Evolutionary conservation across 768 basidiomycete genomes (phyloP).

Genomic region (Tricholoma terreum): DNA sequence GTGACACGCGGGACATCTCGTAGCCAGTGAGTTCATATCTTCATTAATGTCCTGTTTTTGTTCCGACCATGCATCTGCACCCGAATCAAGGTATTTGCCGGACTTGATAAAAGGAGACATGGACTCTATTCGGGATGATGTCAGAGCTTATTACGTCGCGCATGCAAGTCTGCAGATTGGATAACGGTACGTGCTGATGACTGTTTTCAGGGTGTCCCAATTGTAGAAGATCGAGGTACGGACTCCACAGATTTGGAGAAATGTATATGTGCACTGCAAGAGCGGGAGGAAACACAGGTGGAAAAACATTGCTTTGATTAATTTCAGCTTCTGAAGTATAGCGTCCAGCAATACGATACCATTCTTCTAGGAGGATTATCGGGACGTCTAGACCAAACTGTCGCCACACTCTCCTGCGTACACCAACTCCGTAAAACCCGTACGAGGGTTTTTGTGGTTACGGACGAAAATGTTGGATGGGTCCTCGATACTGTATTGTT

Average conservation of each 20-base stretch:
- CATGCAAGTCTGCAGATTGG: conserved; percentile 40
- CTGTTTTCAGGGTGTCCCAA: conserved; percentile 56
- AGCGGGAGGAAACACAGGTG: conserved; percentile 42
- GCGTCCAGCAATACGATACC: conserved; percentile 51
- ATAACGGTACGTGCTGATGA: background rate
- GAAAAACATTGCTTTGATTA: conserved; percentile 36
- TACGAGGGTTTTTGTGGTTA: conserved; percentile 66
- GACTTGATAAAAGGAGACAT: conserved; percentile 92
- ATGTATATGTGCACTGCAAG: conserved; percentile 64
- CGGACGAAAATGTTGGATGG: conserved; percentile 93
- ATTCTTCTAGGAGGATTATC: conserved; percentile 85
- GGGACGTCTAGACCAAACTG: conserved; percentile 91
- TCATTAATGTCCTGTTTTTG: background rate
- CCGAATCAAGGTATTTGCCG: conserved; percentile 60
- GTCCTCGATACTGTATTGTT: conserved; percentile 65
- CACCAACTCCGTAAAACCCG: conserved; percentile 70
- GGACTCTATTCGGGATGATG: conserved; percentile 81
- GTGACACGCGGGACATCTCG: conserved; percentile 14
- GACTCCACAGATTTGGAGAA: conserved; percentile 97
- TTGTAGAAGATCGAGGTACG: conserved; percentile 69
- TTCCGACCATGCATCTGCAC: background rate
- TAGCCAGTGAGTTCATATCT: conserved; percentile 7
- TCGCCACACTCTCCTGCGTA: conserved; percentile 83
- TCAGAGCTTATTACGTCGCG: conserved; percentile 60
- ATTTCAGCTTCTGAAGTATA: conserved; percentile 14